Evolutionary conservation across 805 yeast species (phyloP), one percentile per base, ranked within the genome.

Genomic region (Cyberlindnera veronae): DNA sequence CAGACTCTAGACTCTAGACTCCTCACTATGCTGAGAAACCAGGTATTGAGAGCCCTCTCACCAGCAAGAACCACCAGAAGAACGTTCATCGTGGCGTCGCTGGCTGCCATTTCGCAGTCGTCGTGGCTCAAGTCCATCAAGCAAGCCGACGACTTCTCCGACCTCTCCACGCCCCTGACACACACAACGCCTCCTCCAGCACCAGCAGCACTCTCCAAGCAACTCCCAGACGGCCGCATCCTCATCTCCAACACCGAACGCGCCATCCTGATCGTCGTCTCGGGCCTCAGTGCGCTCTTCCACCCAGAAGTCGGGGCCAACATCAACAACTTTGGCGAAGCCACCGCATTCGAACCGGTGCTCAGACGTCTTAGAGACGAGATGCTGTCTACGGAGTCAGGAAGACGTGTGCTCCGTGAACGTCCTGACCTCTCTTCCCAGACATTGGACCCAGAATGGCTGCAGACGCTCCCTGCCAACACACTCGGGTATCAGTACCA

Each of bases 291-390:
- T 18, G 83, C 96, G 0, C 79, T 69, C 53, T 67, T 76, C 36
- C 89, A 84, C 54, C 95, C 93, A 6, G 88, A 82, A 52, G 64
- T 81, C 41, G 86, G 86, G 42, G 78, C 77, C 44, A 79, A 81
- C 53, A 83, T 85, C 42, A 89, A 83, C 17, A 89, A 85, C 28
- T 68, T 85, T 50, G 99, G 99, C 1, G 99, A 93, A 59, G 79
- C 91, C 13, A 84, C 96, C 0, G 95, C 96, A 7, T 68, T 84
- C 29, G 79, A 83, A 9, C 73, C 71, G 22, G 77, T 89, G 24
- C 70, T 95, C 38, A 70, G 68, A 16, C 63, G 70, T 13, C 62
- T 93, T 42, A 78, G 87, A 50, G 68, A 68, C 20, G 76, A 76
- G 45, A 91, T 93, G 97, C 72, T 93, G 14, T 56, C 71, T 29